phyloP scores from a whole-genome alignment of 148 eudicot species.

The Pharnaceum exiguum region DNA sequence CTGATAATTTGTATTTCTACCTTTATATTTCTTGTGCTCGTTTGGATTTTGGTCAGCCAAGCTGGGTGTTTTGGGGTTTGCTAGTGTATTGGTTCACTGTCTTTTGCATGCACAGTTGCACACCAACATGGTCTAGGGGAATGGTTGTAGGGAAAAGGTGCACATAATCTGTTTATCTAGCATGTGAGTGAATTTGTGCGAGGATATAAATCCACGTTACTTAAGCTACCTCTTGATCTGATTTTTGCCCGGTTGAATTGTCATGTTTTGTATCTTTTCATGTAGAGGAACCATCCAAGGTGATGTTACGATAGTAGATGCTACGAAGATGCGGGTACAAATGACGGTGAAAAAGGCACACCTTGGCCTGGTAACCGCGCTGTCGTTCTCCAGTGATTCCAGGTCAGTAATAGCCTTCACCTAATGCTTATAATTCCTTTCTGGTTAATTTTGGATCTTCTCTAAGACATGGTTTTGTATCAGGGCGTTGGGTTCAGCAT shows the following conservation, averaged over 20 bases:
- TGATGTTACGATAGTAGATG: conserved; percentile 51
- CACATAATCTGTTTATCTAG: too few species aligned
- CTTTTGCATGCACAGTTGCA: too few species aligned
- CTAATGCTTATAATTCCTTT: not conserved
- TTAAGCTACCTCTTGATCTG: not conserved
- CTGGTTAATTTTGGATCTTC: not conserved
- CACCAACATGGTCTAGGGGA: too few species aligned
- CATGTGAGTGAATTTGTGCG: too few species aligned
- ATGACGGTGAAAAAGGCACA: conserved; percentile 72
- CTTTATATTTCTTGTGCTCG: too few species aligned
- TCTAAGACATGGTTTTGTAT: conserved; percentile 10
- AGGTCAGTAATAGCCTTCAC: conserved; percentile 30
- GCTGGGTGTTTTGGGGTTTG: too few species aligned
- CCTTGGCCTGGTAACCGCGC: conserved; percentile 78
- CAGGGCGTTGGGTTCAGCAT: conserved; percentile 82
- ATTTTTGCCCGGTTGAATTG: not conserved
- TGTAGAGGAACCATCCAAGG: conserved; percentile 90
- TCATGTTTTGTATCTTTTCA: conserved; percentile 1
- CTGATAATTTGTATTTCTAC: too few species aligned
- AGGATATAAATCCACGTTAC: too few species aligned
- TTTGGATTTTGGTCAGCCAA: too few species aligned
- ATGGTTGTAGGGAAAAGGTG: too few species aligned
- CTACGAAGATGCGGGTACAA: conserved; percentile 47
- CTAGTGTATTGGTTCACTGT: too few species aligned
- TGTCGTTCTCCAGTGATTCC: conserved; percentile 80